A percentile compares a stretch with the other conserved stretches of the same genome.
Conservation (phyloP, 192 early-diverging fungal species). For the Coemansia sp. region DNA sequence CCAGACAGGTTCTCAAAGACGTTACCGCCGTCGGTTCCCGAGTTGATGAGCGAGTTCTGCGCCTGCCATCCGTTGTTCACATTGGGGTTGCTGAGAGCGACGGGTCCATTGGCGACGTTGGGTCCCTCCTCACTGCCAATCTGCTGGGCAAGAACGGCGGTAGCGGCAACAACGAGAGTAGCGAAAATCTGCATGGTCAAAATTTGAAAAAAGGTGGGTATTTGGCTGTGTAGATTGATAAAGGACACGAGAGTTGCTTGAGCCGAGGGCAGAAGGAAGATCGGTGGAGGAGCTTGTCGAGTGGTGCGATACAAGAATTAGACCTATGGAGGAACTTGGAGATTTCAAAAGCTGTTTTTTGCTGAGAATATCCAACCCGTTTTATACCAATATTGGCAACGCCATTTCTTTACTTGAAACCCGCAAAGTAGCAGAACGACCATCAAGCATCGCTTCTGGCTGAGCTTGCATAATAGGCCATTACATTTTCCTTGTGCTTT, state of each 20-base stretch:
- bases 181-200: slow-evolving; percentile 37
- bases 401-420: neutral
- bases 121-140: slow-evolving; percentile 27
- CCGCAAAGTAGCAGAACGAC: neutral
- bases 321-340: slow-evolving; percentile 42
- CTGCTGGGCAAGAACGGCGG: slow-evolving; percentile 40
- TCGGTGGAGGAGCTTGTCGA: neutral
- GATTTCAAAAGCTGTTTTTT: slow-evolving; percentile 4
- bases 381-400: slow-evolving; percentile 6
- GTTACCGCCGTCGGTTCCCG: slow-evolving; percentile 39
- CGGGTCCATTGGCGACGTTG: slow-evolving; percentile 24
- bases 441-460: neutral
- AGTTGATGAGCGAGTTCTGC: slow-evolving; percentile 32
- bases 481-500: neutral
- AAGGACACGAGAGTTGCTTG: slow-evolving; percentile 9
- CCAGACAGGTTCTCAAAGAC: slow-evolving; percentile 19
- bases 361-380: neutral
- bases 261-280: slow-evolving; percentile 11
- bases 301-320: slow-evolving; percentile 34
- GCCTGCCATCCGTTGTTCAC: slow-evolving; percentile 49
- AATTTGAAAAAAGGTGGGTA: neutral
- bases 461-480: neutral
- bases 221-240: neutral
- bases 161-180: slow-evolving; percentile 28
- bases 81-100: slow-evolving; percentile 41